These are phyloP conservation scores for Phaffia australis DNA, from an alignment of 768 basidiomycete species.

Conservation along the genomic window DNA sequence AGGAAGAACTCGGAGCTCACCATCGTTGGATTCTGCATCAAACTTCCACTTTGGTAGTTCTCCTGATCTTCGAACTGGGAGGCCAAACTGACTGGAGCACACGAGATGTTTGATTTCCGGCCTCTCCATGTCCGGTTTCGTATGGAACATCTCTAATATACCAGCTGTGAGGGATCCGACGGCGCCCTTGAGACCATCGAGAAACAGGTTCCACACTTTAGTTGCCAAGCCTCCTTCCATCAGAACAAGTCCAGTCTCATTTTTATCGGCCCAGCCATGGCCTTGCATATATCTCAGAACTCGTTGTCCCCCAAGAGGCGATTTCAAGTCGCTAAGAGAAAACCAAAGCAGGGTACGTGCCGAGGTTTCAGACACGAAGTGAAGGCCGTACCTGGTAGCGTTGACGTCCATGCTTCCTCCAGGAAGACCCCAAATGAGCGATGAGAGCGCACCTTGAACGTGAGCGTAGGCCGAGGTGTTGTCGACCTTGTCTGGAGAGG, in stretches of 20 bases:
- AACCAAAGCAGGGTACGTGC: slow-evolving; percentile 10
- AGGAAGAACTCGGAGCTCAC: no score
- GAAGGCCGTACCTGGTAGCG: slow-evolving; percentile 9
- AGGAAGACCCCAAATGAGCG: slow-evolving; percentile 29
- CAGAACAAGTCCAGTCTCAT: background rate
- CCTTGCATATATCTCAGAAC: slow-evolving; percentile 11
- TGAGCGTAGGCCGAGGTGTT: slow-evolving; percentile 34
- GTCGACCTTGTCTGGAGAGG: slow-evolving; percentile 21
- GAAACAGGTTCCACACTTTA: slow-evolving; percentile 1
- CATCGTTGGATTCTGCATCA: no score
- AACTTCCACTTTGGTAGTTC: no score
- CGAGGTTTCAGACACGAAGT: slow-evolving; percentile 10
- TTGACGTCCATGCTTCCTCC: slow-evolving; percentile 2
- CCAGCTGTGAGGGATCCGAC: background rate
- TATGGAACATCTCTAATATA: no score
- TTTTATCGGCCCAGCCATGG: slow-evolving; percentile 1
- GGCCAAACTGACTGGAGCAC: no score
- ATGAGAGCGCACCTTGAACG: slow-evolving; percentile 34
- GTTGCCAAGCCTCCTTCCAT: slow-evolving; percentile 2
- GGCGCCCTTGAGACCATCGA: slow-evolving; percentile 7
- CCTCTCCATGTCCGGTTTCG: no score
- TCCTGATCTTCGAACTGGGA: no score
- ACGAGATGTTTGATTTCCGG: no score
- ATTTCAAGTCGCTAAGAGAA: background rate
- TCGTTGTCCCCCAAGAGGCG: background rate